Evolutionary conservation across 495 filamentous ascomycete genomes (phyloP), one percentile per base, ranked within the genome.

Genomic region (Penicillium salamii): DNA sequence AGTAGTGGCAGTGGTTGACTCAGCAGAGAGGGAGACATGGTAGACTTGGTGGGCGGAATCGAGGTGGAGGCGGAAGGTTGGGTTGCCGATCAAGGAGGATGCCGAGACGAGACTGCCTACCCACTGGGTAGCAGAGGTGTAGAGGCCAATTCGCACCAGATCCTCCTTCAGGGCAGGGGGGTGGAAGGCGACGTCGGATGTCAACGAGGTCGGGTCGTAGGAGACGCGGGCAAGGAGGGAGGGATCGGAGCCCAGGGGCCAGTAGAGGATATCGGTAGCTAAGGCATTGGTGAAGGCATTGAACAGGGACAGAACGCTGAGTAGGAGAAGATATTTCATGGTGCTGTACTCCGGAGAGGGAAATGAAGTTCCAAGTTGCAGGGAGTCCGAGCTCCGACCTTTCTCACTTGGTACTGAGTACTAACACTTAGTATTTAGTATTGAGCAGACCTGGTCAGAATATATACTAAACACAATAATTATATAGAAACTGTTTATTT

Each of bases 171-270:
- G 15, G 15, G 45, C n/a, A 11, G 72, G 69, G 11, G 66, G 63
- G 8, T 63, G 54, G 48, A 70, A 76, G 4, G 70, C 61, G 13
- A 71, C 47, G 18, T 68, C 57, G 33, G 64, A 62, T 19, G 61
- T 61, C 29, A 67, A 50, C 2, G 65, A 59, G 7, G 52, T 32
- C 15, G 63, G 59, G 42, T 74, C 65, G 44, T 72, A 76, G 29
- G 70, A 59, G 54, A 76, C 51, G 32, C 62, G 69, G 15, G 72
- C 70, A 39, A 76, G 65, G 24, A 66, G 45, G 18, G 68, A 71
- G 5, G 72, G 72, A 35, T 70, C 52, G 9, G 68, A 8, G 17
- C 55, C 48, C 13, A 74, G 18, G 34, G 70, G 68, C 72, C 72
- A 76, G 57, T 68, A 70, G 14, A 70, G 55, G 43, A 76, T 59